These are phyloP conservation scores for Starmerella apis DNA, from an alignment of 805 yeast species.

Conservation along the genomic window DNA sequence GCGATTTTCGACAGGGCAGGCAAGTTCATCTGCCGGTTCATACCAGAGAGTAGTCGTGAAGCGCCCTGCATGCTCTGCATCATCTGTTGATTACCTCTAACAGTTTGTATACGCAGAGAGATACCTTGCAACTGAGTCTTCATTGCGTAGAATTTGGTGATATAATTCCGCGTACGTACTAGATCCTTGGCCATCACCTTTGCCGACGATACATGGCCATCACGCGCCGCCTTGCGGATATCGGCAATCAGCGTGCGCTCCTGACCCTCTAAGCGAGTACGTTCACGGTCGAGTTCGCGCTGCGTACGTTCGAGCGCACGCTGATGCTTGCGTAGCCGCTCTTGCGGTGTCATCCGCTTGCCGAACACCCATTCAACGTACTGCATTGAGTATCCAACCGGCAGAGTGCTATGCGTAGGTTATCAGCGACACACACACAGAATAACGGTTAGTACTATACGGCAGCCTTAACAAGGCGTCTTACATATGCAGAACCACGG, in stretches of 20 bases:
- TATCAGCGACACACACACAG: too few relatives aligned
- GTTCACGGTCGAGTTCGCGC: slow-evolving; percentile 83
- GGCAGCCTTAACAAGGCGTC: not conserved
- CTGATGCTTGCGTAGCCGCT: slow-evolving; percentile 87
- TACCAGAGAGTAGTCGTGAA: slow-evolving; percentile 66
- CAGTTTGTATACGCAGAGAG: slow-evolving; percentile 80
- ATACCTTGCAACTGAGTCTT: slow-evolving; percentile 93
- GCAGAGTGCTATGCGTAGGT: too few relatives aligned
- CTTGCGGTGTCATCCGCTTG: slow-evolving; percentile 86
- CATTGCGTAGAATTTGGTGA: slow-evolving; percentile 84
- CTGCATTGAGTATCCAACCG: too few relatives aligned
- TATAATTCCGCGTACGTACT: slow-evolving; percentile 71
- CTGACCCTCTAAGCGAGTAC: slow-evolving; percentile 73
- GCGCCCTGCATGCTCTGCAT: slow-evolving; percentile 91
- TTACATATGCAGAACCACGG: slow-evolving; percentile 2
- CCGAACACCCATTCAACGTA: slow-evolving; percentile 94
- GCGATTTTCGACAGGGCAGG: slow-evolving; percentile 83
- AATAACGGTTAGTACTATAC: too few relatives aligned
- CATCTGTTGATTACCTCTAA: slow-evolving; percentile 91
- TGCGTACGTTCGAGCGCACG: slow-evolving; percentile 90
- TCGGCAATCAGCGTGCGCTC: slow-evolving; percentile 80
- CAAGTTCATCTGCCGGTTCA: slow-evolving; percentile 83
- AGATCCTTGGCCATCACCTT: slow-evolving; percentile 93
- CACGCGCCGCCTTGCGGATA: slow-evolving; percentile 83
- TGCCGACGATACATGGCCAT: slow-evolving; percentile 78